Evolutionary conservation across 257 asterid genomes (phyloP), one percentile per base, ranked within the genome.

Genomic region (Prunella vulgaris): DNA sequence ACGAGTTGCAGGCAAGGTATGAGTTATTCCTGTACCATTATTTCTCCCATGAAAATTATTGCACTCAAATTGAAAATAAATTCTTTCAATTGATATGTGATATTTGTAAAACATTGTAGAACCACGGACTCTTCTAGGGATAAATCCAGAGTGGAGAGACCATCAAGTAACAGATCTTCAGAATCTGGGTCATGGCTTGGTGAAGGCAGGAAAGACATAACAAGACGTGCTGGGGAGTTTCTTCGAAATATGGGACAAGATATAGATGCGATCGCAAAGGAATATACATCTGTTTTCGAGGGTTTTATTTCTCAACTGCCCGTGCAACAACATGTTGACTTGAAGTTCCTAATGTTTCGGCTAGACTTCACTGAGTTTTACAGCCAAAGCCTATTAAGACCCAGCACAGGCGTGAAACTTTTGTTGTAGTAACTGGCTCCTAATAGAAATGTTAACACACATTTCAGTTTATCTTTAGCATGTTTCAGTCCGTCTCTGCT

Each of bases 261-360:
- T 81, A 83, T 94, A 22, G 97, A 87, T 70, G 82, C 86, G 66
- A 85, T 87, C 64, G 83, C 89, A 32, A 81, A 89, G 64, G 99
- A 94, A 80, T 94, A 94, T 79, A 81, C 97, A 37, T 82, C 90
- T 28, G 79, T 89, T 64, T 91, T 91, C 64, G 90, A 94, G 74
- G 93, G 96, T 60, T 94, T 94, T 74, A 94, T 94, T 73, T 86
- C 97, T 33, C 89, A 89, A 57, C 75, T 94, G 82, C 97, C 99
- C 12, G 71, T 87, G 65, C 98, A 91, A 70, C 87, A 91, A 64
- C 97, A 91, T 78, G 83, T 89, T 30, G 97, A 94, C 77, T 70
- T 91, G 85, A 94, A 94, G 85, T 94, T 94, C 86, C 97, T 91
- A 38, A 83, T 82, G 86, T 94, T 94, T 74, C 92, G 97, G 58